These are phyloP conservation scores for Naganishia friedmannii DNA, from an alignment of 768 basidiomycete species.

Conservation along the genomic window DNA sequence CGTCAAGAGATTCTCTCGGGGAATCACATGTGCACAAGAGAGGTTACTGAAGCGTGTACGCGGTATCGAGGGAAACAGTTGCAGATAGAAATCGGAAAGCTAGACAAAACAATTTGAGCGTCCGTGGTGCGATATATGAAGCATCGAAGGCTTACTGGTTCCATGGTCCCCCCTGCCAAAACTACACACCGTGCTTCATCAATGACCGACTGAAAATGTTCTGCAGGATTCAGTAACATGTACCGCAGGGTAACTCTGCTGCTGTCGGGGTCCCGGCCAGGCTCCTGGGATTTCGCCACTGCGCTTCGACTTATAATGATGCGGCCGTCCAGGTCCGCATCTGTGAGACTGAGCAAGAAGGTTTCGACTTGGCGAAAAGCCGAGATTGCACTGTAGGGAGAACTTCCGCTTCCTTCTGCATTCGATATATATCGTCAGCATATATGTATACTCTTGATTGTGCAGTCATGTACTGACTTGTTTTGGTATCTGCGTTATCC, in stretches of 20 bases:
- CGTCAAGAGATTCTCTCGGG: constrained; percentile 70
- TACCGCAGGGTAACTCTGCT: constrained; percentile 72
- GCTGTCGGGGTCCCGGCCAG: not conserved
- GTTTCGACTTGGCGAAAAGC: constrained; percentile 77
- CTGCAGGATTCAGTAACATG: constrained; percentile 85
- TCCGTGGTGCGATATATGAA: not conserved
- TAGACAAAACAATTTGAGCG: constrained; percentile 46
- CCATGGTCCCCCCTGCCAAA: constrained; percentile 96
- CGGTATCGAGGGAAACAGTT: constrained; percentile 70
- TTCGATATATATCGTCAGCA: too few relatives aligned
- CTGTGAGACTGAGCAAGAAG: constrained; percentile 73
- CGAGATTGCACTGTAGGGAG: constrained; percentile 55
- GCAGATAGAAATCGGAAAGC: constrained; percentile 81
- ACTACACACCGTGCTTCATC: constrained; percentile 78
- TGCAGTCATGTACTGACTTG: constrained; percentile 44
- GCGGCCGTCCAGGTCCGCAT: constrained; percentile 75
- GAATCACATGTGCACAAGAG: constrained; percentile 90
- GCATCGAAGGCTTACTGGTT: constrained; percentile 63
- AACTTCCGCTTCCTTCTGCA: constrained; percentile 7
- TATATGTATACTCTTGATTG: not conserved
- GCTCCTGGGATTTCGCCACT: not conserved
- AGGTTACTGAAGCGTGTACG: constrained; percentile 68
- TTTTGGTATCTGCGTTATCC: constrained; percentile 52
- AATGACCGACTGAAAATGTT: constrained; percentile 77
- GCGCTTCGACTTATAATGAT: constrained; percentile 57